Evolutionary conservation across 768 basidiomycete species (phyloP).

Genomic region (Mycena amicta): DNA sequence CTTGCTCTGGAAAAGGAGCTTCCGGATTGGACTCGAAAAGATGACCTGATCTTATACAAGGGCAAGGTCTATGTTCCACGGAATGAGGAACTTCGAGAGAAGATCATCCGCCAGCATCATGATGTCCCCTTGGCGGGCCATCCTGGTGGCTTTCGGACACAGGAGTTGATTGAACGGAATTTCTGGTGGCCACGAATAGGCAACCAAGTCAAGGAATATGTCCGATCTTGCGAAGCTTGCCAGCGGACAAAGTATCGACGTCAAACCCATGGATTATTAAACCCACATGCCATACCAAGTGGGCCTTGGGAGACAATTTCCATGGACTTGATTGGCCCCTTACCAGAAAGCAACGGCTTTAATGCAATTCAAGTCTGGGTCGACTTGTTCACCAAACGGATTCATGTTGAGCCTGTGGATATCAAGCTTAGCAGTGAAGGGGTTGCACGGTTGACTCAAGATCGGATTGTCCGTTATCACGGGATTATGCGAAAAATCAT

Average conservation of each 20-base stretch:
- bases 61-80: slow-evolving; percentile 16
- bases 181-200: slow-evolving; percentile 14
- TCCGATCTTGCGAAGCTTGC: slow-evolving; percentile 3
- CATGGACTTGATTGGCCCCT: too few species aligned
- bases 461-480: slow-evolving; percentile 23
- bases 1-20: too few species aligned
- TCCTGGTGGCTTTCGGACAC: slow-evolving; percentile 31
- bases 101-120: slow-evolving; percentile 27
- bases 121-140: slow-evolving; percentile 32
- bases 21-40: not conserved
- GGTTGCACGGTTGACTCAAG: slow-evolving; percentile 23
- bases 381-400: not conserved
- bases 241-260: slow-evolving; percentile 35
- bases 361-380: not conserved
- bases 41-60: not conserved
- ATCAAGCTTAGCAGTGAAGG: too few species aligned
- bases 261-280: slow-evolving; percentile 32
- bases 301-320: too few species aligned
- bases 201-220: too few species aligned
- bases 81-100: slow-evolving; percentile 13
- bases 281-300: slow-evolving; percentile 14
- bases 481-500: slow-evolving; percentile 23
- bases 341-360: not conserved
- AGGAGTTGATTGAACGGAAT: slow-evolving; percentile 24
- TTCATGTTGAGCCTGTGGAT: not conserved